Conservation (phyloP, 2,329 filamentous ascomycete genomes). For the Leptographium radiaticola region DNA sequence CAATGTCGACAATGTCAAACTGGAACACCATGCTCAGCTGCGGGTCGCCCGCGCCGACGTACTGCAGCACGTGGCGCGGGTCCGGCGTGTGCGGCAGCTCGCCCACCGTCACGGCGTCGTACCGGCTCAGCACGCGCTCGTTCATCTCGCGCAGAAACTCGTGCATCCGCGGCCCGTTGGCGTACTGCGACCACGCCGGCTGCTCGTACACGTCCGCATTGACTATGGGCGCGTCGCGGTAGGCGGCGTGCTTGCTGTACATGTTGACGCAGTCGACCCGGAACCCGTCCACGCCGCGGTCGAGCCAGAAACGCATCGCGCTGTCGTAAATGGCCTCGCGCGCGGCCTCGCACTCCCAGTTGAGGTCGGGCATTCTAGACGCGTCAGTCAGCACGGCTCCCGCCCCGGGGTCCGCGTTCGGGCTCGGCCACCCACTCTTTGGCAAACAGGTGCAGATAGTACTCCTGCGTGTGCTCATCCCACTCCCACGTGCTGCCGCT, state of each 20-base stretch:
- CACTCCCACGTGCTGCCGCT: constrained; percentile 54
- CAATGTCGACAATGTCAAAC: constrained; percentile 51
- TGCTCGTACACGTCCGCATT: constrained; percentile 33
- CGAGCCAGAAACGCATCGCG: constrained; percentile 68
- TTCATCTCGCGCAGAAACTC: constrained; percentile 58
- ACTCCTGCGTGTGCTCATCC: constrained; percentile 59
- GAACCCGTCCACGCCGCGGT: constrained; percentile 60
- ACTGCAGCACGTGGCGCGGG: constrained; percentile 40
- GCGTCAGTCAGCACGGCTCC: too few relatives aligned
- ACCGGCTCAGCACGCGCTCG: constrained; percentile 39
- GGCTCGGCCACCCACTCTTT: constrained; percentile 15
- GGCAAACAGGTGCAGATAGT: constrained; percentile 66
- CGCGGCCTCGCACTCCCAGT: constrained; percentile 63
- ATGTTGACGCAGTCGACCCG: constrained; percentile 65
- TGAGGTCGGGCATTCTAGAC: constrained; percentile 67
- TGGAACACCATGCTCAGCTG: constrained; percentile 61
- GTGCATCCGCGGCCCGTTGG: constrained; percentile 56
- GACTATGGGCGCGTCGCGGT: constrained; percentile 36
- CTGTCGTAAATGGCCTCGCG: constrained; percentile 57
- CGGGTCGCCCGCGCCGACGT: constrained; percentile 42
- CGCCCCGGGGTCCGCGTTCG: too few relatives aligned
- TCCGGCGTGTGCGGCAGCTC: constrained; percentile 54
- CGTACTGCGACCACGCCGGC: constrained; percentile 42
- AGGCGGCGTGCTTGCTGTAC: constrained; percentile 49
- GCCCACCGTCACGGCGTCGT: constrained; percentile 58